Percentiles rank a stretch among this genome's conserved stretches.
Conservation (phyloP, 108 stramenopile species). For the Asterionellopsis glacialis region DNA sequence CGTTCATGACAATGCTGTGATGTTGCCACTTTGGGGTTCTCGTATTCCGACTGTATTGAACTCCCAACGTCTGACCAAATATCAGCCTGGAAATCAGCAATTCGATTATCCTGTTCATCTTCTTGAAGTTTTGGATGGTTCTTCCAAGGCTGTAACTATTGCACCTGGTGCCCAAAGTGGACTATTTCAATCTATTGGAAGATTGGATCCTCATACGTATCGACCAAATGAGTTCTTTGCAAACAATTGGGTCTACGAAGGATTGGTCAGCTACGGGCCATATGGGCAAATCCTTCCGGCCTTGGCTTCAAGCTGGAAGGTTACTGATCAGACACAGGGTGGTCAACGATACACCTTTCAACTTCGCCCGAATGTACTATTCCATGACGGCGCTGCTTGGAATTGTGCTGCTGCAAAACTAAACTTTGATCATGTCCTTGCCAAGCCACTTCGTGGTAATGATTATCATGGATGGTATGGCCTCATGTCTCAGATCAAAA, state of each 20-base stretch:
- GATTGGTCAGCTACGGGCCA: conserved; percentile 34
- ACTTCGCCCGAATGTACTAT: conserved; percentile 29
- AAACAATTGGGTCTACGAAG: conserved; percentile 70
- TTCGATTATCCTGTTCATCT: conserved; percentile 58
- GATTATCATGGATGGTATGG: conserved; percentile 53
- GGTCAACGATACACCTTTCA: conserved; percentile 27
- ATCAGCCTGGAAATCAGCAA: conserved; percentile 44
- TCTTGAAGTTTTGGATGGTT: conserved; percentile 23
- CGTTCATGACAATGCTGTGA: conserved; percentile 37
- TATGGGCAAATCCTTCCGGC: conserved; percentile 31
- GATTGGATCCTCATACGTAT: conserved; percentile 44
- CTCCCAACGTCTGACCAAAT: conserved; percentile 41
- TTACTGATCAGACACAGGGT: no score
- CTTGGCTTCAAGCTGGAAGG: conserved; percentile 29
- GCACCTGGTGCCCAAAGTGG: conserved; percentile 47
- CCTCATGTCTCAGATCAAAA: conserved; percentile 10
- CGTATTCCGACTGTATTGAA: conserved; percentile 38
- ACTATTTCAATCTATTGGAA: conserved; percentile 40
- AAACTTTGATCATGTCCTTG: conserved; percentile 45
- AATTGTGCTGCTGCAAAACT: conserved; percentile 41
- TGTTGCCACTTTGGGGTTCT: conserved; percentile 47
- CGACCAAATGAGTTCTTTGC: conserved; percentile 58
- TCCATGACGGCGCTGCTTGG: conserved; percentile 44
- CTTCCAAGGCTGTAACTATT: conserved; percentile 25
- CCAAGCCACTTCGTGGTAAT: conserved; percentile 12